phyloP scores from a whole-genome alignment of 495 filamentous ascomycete species.

The Aspergillus incahuasiensis region DNA sequence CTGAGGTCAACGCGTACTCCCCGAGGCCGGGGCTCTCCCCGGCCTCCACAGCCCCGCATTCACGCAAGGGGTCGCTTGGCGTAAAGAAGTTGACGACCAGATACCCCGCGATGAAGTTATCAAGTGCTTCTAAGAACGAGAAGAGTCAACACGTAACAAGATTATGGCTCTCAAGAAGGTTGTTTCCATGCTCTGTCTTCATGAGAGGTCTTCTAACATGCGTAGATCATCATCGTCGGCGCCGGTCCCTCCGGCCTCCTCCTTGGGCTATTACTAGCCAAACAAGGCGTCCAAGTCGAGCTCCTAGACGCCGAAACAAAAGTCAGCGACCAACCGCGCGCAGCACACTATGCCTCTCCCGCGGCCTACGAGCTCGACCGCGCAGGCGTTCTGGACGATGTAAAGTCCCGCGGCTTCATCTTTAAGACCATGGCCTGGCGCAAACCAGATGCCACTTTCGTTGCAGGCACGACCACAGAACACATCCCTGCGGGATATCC shows the following conservation, averaged over 20 bases:
- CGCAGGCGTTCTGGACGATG: constrained; percentile 53
- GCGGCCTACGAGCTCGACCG: constrained; percentile 51
- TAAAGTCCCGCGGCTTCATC: constrained; percentile 43
- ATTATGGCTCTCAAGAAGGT: constrained; percentile 22
- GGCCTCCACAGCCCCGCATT: constrained; percentile 11
- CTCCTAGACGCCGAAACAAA: constrained; percentile 46
- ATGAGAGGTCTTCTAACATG: not conserved
- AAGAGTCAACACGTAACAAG: not conserved
- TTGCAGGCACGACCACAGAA: constrained; percentile 28
- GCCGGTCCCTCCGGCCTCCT: constrained; percentile 56
- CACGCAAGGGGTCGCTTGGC: not conserved
- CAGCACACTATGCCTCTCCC: constrained; percentile 47
- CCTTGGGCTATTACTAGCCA: constrained; percentile 50
- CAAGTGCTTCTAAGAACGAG: not conserved
- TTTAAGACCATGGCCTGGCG: constrained; percentile 51
- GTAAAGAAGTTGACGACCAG: not conserved
- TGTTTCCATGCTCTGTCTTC: no score
- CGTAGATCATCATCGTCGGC: constrained; percentile 48
- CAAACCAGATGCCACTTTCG: constrained; percentile 35
- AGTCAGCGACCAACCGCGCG: constrained; percentile 52
- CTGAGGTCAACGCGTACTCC: not conserved
- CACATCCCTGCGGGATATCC: constrained; percentile 31
- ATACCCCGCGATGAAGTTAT: constrained; percentile 5
- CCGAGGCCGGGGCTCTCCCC: constrained; percentile 3
- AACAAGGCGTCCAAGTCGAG: constrained; percentile 47